Percentiles rank a stretch among this genome's conserved stretches.
phyloP scores from a whole-genome alignment of 1,284 basidiomycete species.

The Abortiporus biennis region DNA sequence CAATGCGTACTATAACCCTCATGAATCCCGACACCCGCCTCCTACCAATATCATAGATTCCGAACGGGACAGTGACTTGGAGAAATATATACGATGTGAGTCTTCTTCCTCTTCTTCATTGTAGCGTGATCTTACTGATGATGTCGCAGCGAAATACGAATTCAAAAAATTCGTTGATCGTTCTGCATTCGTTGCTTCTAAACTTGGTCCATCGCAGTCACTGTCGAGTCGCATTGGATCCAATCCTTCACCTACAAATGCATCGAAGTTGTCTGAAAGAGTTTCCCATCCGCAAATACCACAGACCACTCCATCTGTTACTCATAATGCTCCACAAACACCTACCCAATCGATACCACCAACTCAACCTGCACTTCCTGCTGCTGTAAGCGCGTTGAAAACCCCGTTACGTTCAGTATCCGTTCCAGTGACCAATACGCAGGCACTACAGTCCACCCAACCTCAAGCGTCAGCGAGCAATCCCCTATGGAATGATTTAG shows the following conservation, averaged over 20 bases:
- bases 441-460: slow-evolving; percentile 16
- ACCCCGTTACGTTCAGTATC: slow-evolving; percentile 17
- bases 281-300: neutral
- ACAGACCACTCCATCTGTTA: neutral
- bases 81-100: slow-evolving; percentile 76
- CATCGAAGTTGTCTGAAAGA: neutral
- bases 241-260: neutral
- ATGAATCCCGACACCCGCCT: slow-evolving; percentile 70
- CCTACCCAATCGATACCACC: slow-evolving; percentile 4
- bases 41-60: slow-evolving; percentile 75
- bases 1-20: slow-evolving; percentile 70
- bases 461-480: slow-evolving; percentile 19
- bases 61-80: slow-evolving; percentile 79
- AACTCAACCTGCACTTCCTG: slow-evolving; percentile 8
- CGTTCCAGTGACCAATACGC: slow-evolving; percentile 15
- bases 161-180: slow-evolving; percentile 55
- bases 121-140: neutral
- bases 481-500: slow-evolving; percentile 47
- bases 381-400: slow-evolving; percentile 9
- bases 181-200: slow-evolving; percentile 34
- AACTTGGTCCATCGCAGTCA: slow-evolving; percentile 43
- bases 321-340: neutral
- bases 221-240: slow-evolving; percentile 13
- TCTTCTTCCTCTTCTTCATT: slow-evolving; percentile 11
- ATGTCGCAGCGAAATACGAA: slow-evolving; percentile 61